Conservation (phyloP, 208 protist genomes). For the Acanthamoeba castellanii region DNA sequence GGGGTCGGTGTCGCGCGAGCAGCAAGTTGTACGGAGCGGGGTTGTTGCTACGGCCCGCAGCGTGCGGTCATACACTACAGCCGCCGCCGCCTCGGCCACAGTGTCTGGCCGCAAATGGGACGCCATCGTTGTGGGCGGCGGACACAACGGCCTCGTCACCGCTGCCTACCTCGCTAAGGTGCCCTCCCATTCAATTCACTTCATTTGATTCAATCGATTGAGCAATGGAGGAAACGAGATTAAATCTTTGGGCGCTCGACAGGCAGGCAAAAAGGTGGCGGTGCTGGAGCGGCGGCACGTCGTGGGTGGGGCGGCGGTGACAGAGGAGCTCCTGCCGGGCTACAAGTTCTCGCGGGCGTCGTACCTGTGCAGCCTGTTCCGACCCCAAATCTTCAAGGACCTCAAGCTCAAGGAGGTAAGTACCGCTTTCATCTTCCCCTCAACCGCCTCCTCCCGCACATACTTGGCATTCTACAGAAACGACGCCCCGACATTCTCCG, state of each 20-base stretch:
- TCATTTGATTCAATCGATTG: background rate
- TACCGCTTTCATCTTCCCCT: background rate
- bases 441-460: background rate
- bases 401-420: slow-evolving; percentile 80
- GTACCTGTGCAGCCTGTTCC: slow-evolving; percentile 86
- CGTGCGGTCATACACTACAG: background rate
- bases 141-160: slow-evolving; percentile 85
- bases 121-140: slow-evolving; percentile 70
- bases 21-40: background rate
- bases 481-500: background rate
- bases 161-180: slow-evolving; percentile 83
- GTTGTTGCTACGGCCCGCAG: no score
- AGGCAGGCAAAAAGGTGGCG: slow-evolving; percentile 41
- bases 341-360: slow-evolving; percentile 89
- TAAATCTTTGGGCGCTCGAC: no score
- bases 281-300: slow-evolving; percentile 71
- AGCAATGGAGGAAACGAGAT: no score
- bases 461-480: background rate
- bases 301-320: slow-evolving; percentile 85
- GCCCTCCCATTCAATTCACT: background rate
- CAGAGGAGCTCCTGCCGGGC: slow-evolving; percentile 85
- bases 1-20: background rate
- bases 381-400: slow-evolving; percentile 82
- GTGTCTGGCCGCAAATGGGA: slow-evolving; percentile 60
- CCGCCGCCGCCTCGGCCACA: background rate